These are phyloP conservation scores for Talaromyces wortmannii DNA, from an alignment of 495 filamentous ascomycete genomes.

Conservation along the genomic window DNA sequence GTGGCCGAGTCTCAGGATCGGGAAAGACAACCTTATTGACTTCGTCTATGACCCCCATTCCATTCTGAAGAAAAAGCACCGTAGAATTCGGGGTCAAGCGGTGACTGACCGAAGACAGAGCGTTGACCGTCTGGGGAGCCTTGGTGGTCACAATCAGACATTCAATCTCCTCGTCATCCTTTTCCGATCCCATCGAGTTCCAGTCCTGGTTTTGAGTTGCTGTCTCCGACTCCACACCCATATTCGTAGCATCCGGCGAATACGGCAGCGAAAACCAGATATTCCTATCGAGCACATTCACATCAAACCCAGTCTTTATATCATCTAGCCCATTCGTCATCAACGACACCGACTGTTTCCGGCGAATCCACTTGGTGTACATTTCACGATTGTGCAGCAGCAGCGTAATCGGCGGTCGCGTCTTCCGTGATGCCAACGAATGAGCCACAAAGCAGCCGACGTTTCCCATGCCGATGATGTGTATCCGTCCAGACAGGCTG, in stretches of 20 bases:
- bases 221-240: too few species aligned
- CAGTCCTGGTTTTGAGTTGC: not conserved
- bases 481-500: constrained; percentile 40
- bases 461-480: constrained; percentile 54
- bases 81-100: constrained; percentile 68
- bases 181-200: constrained; percentile 4
- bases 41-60: constrained; percentile 72
- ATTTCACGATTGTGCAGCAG: constrained; percentile 36
- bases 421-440: constrained; percentile 44
- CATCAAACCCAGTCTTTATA: constrained; percentile 33
- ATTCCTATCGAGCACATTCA: constrained; percentile 22
- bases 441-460: constrained; percentile 56
- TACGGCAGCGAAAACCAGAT: constrained; percentile 25
- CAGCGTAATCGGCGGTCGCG: constrained; percentile 54
- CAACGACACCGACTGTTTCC: constrained; percentile 23
- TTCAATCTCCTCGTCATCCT: constrained; percentile 48
- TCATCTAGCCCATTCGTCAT: constrained; percentile 32
- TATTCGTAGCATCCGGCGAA: constrained; percentile 9
- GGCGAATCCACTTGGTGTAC: constrained; percentile 17
- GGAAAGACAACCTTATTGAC: constrained; percentile 64
- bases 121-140: constrained; percentile 45
- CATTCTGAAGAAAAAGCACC: constrained; percentile 74
- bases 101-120: constrained; percentile 50
- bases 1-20: constrained; percentile 54
- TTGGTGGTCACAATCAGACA: constrained; percentile 72